Evolutionary conservation across 2,329 filamentous ascomycete species (phyloP), one percentile per base, ranked within the genome.

Genomic region (Huntiella bhutanensis): DNA sequence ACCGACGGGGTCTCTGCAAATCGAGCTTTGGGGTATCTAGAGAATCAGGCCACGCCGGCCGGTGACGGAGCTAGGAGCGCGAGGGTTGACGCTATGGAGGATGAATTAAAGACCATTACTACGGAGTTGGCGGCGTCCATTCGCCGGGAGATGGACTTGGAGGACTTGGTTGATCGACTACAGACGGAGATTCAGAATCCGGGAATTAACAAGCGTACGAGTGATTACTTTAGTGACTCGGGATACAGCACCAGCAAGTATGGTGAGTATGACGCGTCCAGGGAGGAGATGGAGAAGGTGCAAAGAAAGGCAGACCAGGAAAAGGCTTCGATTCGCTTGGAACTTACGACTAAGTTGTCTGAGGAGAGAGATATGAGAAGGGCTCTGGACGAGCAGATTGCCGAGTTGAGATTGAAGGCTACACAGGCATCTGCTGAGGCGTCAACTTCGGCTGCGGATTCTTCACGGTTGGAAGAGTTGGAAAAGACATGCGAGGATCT

Each of bases 221-320:
- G 91, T 63, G 91, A 98, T 63, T 96, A 98, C 64, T 98, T 91
- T 60, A 98, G 91, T 2, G 91, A 98, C 60, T 94, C 87, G 4
- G 91, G 91, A 32, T 80, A 84, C 49, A 88, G 85, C 60, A 88
- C 85, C 1, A 72, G 83, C 45, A 82, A 85, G 56, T 80, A 79
- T 56, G 80, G 83, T 41, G 66, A 66, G 50, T 75, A 79, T 49
- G 67, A 73, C 38, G 68, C 66, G 32, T 12, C 17, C 13, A 70
- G 69, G 43, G 75, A 79, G 55, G 84, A 95, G 59, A 66, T 95
- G 33, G 84, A 93, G 51, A 83, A 77, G 59, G 70, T 91, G 40
- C 81, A 87, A 55, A 73, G 91, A 53, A 78, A 78, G 53, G 77
- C 82, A 2, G 88, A 96, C 62, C 88, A 95, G 63, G 86, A 94